Conservation (phyloP, 2,329 filamentous ascomycete genomes). For the Didymosphaeria variabile region DNA sequence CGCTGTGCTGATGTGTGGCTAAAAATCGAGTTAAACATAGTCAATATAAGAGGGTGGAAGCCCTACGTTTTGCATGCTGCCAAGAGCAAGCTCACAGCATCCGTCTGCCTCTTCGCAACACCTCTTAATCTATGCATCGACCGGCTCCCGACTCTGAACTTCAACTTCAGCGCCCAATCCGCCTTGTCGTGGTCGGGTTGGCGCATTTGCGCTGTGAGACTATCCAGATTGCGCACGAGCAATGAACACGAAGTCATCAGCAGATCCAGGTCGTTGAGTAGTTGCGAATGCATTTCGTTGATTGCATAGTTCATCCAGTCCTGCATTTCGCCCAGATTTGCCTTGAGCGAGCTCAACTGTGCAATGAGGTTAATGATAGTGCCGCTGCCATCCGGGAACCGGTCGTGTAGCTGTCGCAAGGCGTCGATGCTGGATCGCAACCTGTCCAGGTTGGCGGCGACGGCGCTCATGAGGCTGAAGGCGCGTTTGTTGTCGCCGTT, state of each 20-base stretch:
- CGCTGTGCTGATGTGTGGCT: constrained; percentile 47
- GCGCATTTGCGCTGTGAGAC: constrained; percentile 33
- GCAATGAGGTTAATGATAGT: constrained; percentile 49
- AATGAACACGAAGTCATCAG: constrained; percentile 42
- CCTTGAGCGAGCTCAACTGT: constrained; percentile 45
- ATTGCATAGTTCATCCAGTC: constrained; percentile 47
- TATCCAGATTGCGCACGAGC: constrained; percentile 42
- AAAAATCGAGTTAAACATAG: constrained; percentile 20
- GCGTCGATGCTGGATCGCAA: constrained; percentile 44
- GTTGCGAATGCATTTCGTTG: constrained; percentile 45
- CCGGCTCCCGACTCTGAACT: constrained; percentile 39
- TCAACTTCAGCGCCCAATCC: constrained; percentile 45
- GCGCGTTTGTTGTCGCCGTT: constrained; percentile 40
- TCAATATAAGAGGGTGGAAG: not conserved
- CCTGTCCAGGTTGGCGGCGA: constrained; percentile 40
- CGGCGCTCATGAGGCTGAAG: constrained; percentile 38
- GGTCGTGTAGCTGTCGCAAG: constrained; percentile 47
- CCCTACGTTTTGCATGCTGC: constrained; percentile 44
- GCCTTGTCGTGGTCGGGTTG: constrained; percentile 43
- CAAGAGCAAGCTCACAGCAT: constrained; percentile 41
- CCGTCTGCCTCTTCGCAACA: constrained; percentile 45
- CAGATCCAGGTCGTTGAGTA: constrained; percentile 46
- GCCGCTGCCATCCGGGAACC: constrained; percentile 40
- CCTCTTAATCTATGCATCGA: constrained; percentile 43
- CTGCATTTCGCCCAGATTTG: constrained; percentile 44